A percentile compares a stretch with the other conserved stretches of the same genome.
phyloP scores from a whole-genome alignment of 2,329 filamentous ascomycete genomes.

The Sphaerulina vaccinii region DNA sequence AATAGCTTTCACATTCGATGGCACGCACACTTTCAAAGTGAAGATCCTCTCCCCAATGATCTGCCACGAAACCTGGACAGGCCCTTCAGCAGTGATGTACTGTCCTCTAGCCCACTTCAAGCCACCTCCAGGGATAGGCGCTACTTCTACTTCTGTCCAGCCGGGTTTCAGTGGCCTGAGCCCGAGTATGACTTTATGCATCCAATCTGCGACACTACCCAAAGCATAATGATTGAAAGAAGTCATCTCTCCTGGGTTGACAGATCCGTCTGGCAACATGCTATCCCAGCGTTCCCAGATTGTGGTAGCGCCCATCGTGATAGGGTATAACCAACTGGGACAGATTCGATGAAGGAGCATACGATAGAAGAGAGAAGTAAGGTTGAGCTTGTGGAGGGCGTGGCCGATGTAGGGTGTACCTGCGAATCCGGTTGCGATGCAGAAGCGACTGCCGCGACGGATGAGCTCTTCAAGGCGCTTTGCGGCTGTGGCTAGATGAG shows the following conservation, averaged over 20 bases:
- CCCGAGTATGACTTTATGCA: constrained; percentile 35
- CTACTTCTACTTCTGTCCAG: constrained; percentile 2
- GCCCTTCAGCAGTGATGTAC: too few relatives aligned
- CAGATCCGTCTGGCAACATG: constrained; percentile 44
- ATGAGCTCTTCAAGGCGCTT: constrained; percentile 31
- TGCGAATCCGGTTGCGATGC: constrained; percentile 47
- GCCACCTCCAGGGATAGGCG: not conserved
- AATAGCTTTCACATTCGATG: too few relatives aligned
- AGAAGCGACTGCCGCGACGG: constrained; percentile 28
- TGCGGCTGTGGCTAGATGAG: constrained; percentile 20
- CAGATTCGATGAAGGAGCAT: constrained; percentile 50
- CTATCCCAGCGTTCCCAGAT: constrained; percentile 56
- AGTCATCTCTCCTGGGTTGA: constrained; percentile 51
- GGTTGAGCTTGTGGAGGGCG: not conserved
- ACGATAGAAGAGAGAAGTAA: constrained; percentile 37
- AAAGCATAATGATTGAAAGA: constrained; percentile 51
- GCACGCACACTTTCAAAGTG: too few relatives aligned
- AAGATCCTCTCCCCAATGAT: too few relatives aligned
- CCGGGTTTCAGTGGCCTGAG: constrained; percentile 1
- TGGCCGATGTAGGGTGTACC: constrained; percentile 55
- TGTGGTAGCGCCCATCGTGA: constrained; percentile 49
- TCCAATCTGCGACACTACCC: constrained; percentile 51
- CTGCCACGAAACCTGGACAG: too few relatives aligned
- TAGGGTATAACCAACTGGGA: constrained; percentile 52
- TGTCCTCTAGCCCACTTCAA: not conserved